phyloP scores from a whole-genome alignment of 73 alveolate species.

The Paramecium caudatum region DNA sequence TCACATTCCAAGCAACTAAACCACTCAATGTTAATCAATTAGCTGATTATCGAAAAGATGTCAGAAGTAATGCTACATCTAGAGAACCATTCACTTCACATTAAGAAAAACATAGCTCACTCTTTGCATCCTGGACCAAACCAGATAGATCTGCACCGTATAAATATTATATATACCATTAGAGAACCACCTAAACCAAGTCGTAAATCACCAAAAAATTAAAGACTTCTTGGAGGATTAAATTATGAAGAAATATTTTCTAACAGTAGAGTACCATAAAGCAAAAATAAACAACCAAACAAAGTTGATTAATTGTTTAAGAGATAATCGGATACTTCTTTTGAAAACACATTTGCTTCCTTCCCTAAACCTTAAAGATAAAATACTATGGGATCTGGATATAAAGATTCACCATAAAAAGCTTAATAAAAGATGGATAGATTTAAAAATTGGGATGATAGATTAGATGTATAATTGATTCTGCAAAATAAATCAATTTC shows the following conservation, averaged over 20 bases:
- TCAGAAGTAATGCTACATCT: slow-evolving; percentile 22
- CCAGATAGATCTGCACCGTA: slow-evolving; percentile 14
- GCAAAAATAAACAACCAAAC: background rate
- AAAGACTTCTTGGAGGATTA: slow-evolving; percentile 41
- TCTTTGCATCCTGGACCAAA: slow-evolving; percentile 40
- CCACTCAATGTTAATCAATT: background rate
- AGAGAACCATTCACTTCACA: slow-evolving; percentile 32
- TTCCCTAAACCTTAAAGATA: slow-evolving; percentile 27
- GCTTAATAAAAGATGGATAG: slow-evolving; percentile 46
- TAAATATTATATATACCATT: background rate
- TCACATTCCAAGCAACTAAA: background rate
- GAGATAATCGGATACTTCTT: background rate
- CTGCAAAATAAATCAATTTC: slow-evolving; percentile 12
- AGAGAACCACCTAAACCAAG: background rate
- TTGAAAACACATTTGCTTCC: slow-evolving; percentile 20
- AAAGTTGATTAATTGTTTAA: slow-evolving; percentile 7
- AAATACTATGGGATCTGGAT: slow-evolving; percentile 53
- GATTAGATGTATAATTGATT: slow-evolving; percentile 41
- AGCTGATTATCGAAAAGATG: slow-evolving; percentile 37
- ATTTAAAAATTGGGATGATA: slow-evolving; percentile 59
- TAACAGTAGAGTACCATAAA: slow-evolving; percentile 44
- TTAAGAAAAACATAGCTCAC: background rate
- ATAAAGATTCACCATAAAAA: slow-evolving; percentile 55
- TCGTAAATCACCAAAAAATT: slow-evolving; percentile 47
- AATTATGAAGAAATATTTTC: slow-evolving; percentile 42